Base-by-base conservation (phyloP, 768 basidiomycete species). In the Ramaria sp. region DNA sequence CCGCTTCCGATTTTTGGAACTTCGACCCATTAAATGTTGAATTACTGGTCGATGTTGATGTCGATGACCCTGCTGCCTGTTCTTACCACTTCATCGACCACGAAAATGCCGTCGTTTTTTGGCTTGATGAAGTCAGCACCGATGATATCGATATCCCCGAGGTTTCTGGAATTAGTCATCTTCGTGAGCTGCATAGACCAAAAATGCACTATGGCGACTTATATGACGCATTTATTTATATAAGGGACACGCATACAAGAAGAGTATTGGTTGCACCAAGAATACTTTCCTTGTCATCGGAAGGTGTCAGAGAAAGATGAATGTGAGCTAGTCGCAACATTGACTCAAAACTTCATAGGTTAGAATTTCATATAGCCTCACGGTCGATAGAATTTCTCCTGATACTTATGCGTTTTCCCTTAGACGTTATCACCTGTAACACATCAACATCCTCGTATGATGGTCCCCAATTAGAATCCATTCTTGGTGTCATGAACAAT, bases 261-360 rank as follows among this genome's bases (percentile, higher is more conserved):
- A 27, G 66, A 79, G 11, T 86, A 81, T 58, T 86, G 84, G 84
- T 62, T 63, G 1, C 84, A 86, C 59, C 66, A 82, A n/a, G 82
- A 85, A 61, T 76, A 71, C 59, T 84, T 81, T 63, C 82, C 80
- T 0, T 79, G 77, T 68, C 84, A 85, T 60, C n/a, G 31, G 15
- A 22, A 52, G 2, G 13, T 52, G 63, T 65, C 17, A 65, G 69
- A 3, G 62, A 81, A 4, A 63, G 66, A 6, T 60, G 61, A 27
- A 51, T 65, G 77, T 19, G 77, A 81, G 20, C 70, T 84, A 11
- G 74, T 76, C 50, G 69, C 73, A 43, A 69, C 81, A 1, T 75
- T 84, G 50, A 71, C 77, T 24, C 82, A 85, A 63, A 79, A 71
- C 1, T 70, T 72, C 60, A 75, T 74, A 38, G 82, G 83, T 83